phyloP scores from a whole-genome alignment of 2,329 filamentous ascomycete species.

The Bretziella fagacearum region DNA sequence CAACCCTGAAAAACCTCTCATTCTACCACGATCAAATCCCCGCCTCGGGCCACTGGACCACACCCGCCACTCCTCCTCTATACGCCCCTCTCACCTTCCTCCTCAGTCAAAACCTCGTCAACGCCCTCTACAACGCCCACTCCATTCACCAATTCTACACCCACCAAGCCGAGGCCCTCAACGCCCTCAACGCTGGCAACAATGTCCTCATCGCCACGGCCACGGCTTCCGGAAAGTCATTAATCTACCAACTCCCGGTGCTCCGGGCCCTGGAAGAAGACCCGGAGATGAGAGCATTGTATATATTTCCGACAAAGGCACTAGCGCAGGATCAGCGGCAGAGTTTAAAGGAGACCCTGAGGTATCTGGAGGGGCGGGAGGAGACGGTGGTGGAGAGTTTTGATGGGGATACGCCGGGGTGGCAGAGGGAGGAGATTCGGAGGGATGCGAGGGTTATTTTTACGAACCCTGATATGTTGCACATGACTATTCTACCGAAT shows the following conservation, averaged over 20 bases:
- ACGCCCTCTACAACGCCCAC: slow-evolving; percentile 83
- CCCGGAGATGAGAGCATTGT: slow-evolving; percentile 66
- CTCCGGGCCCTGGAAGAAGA: slow-evolving; percentile 73
- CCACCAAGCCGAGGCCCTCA: slow-evolving; percentile 88
- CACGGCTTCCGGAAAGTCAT: slow-evolving; percentile 87
- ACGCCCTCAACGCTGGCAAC: slow-evolving; percentile 61
- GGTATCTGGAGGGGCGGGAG: slow-evolving; percentile 63
- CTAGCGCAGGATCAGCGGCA: slow-evolving; percentile 85
- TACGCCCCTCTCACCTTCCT: slow-evolving; percentile 73
- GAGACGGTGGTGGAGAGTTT: slow-evolving; percentile 76
- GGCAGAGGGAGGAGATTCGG: slow-evolving; percentile 58
- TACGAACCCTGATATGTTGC: slow-evolving; percentile 96
- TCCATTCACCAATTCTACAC: slow-evolving; percentile 74
- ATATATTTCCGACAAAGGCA: slow-evolving; percentile 96
- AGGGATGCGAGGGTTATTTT: slow-evolving; percentile 88
- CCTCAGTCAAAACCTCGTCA: slow-evolving; percentile 82
- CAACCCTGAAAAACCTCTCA: slow-evolving; percentile 61
- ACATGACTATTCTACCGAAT: slow-evolving; percentile 81
- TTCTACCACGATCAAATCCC: slow-evolving; percentile 93
- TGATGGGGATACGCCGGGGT: slow-evolving; percentile 84
- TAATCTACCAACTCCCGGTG: slow-evolving; percentile 96
- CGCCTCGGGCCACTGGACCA: slow-evolving; percentile 78
- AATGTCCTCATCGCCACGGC: slow-evolving; percentile 90
- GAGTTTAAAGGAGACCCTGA: slow-evolving; percentile 69
- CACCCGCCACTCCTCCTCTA: slow-evolving; percentile 66